Percentiles rank a stretch among this genome's conserved stretches.
Conservation (phyloP, 352 stramenopile species). For the Thraustochytrium striatum region DNA sequence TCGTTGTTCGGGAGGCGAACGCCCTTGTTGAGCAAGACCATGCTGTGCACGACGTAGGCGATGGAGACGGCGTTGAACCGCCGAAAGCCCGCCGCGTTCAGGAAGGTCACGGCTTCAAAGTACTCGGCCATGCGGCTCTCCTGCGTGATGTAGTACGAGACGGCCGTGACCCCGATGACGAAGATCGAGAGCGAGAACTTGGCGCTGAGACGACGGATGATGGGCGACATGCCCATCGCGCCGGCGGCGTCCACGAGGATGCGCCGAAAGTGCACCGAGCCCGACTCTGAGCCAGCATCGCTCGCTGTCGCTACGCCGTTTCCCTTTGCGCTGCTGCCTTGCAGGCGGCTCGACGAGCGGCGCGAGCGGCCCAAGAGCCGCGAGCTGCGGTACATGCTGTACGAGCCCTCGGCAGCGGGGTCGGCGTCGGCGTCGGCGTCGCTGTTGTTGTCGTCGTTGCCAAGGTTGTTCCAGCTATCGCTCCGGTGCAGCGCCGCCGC, state of each 20-base stretch:
- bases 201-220: conserved; percentile 14
- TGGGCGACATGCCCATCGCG: neutral
- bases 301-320: neutral
- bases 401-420: no score
- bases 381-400: no score
- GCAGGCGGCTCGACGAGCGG: no score
- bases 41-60: conserved; percentile 8
- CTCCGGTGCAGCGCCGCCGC: no score
- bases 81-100: conserved; percentile 16
- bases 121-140: conserved; percentile 1
- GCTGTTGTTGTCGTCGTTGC: no score
- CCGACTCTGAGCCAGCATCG: neutral
- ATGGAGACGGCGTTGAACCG: conserved; percentile 16
- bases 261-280: neutral
- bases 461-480: no score
- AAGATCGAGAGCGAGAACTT: conserved; percentile 3
- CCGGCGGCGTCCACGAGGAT: neutral
- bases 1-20: neutral
- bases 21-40: conserved; percentile 20
- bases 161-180: neutral
- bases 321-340: no score
- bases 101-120: neutral
- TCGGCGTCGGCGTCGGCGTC: no score
- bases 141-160: conserved; percentile 30
- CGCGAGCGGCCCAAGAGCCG: no score